phyloP scores from a whole-genome alignment of 2,329 filamentous ascomycete species.

The Sordariomycetes sp. region DNA sequence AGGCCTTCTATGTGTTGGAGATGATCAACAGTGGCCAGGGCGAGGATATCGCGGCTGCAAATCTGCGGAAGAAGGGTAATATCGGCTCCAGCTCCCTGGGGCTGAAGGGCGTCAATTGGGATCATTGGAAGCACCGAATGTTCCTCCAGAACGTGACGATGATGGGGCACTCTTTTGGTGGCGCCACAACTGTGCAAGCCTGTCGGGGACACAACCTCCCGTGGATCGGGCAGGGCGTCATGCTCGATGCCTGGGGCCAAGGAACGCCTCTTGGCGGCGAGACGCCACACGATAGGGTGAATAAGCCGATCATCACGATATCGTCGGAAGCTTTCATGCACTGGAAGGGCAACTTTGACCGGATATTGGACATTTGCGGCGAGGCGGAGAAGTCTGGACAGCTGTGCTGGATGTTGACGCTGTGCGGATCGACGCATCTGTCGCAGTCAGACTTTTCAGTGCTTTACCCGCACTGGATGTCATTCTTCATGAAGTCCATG shows the following conservation, averaged over 20 bases:
- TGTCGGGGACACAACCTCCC: conserved; percentile 42
- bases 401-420: conserved; percentile 40
- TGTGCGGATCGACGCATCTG: conserved; percentile 54
- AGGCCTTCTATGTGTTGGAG: conserved; percentile 48
- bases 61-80: conserved; percentile 48
- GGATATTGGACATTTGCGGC: conserved; percentile 44
- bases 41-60: conserved; percentile 36
- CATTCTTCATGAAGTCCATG: conserved; percentile 51
- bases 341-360: conserved; percentile 55
- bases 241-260: conserved; percentile 57
- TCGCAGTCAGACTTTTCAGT: conserved; percentile 59
- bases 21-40: conserved; percentile 46
- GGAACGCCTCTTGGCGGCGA: conserved; percentile 35
- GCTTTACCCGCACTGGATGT: conserved; percentile 50
- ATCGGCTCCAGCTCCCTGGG: conserved; percentile 50
- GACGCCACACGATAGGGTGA: conserved; percentile 30
- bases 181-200: conserved; percentile 53
- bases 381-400: conserved; percentile 40
- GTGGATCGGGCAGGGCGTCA: conserved; percentile 53
- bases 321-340: conserved; percentile 64
- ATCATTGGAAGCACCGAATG: conserved; percentile 45
- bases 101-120: conserved; percentile 45
- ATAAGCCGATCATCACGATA: conserved; percentile 50
- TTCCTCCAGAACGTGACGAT: conserved; percentile 48
- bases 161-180: conserved; percentile 60